Evolutionary conservation across 2,329 filamentous ascomycete genomes (phyloP).

Genomic region (Arthrobotrys entomopaga): DNA sequence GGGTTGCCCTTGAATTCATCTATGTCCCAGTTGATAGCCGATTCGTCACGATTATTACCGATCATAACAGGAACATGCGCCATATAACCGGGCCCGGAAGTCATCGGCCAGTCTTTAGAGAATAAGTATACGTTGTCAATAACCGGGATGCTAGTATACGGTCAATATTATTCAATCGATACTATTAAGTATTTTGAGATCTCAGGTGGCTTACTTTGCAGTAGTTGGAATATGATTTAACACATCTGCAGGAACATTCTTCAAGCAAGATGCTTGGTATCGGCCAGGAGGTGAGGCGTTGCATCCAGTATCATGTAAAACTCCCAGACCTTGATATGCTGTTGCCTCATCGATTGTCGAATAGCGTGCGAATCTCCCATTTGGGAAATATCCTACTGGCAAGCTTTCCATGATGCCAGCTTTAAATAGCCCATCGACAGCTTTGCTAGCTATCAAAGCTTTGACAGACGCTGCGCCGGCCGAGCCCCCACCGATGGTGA

Average conservation of each 20-base stretch:
- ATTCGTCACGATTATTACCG: slow-evolving; percentile 62
- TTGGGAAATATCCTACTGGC: slow-evolving; percentile 17
- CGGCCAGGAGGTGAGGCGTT: slow-evolving; percentile 3
- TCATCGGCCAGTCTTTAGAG: slow-evolving; percentile 57
- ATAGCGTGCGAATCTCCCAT: slow-evolving; percentile 16
- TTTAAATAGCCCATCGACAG: slow-evolving; percentile 11
- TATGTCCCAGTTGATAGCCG: neutral
- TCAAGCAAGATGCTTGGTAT: slow-evolving; percentile 16
- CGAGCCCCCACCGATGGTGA: slow-evolving; percentile 72
- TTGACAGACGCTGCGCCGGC: slow-evolving; percentile 66
- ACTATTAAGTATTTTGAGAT: neutral
- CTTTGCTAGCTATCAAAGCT: slow-evolving; percentile 10
- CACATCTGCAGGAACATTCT: neutral
- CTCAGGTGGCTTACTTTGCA: slow-evolving; percentile 8
- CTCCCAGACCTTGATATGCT: neutral
- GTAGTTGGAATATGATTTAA: slow-evolving; percentile 6
- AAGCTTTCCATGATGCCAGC: slow-evolving; percentile 34
- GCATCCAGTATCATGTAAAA: slow-evolving; percentile 18
- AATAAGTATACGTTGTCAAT: slow-evolving; percentile 59
- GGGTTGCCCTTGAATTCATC: neutral
- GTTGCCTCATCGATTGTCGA: slow-evolving; percentile 25
- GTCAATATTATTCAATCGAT: neutral
- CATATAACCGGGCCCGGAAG: slow-evolving; percentile 57
- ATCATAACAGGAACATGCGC: slow-evolving; percentile 61
- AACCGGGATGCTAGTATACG: slow-evolving; percentile 55